Evolutionary conservation across 805 yeast genomes (phyloP), one percentile per base, ranked within the genome.

Genomic region (Myxozyma geophila): DNA sequence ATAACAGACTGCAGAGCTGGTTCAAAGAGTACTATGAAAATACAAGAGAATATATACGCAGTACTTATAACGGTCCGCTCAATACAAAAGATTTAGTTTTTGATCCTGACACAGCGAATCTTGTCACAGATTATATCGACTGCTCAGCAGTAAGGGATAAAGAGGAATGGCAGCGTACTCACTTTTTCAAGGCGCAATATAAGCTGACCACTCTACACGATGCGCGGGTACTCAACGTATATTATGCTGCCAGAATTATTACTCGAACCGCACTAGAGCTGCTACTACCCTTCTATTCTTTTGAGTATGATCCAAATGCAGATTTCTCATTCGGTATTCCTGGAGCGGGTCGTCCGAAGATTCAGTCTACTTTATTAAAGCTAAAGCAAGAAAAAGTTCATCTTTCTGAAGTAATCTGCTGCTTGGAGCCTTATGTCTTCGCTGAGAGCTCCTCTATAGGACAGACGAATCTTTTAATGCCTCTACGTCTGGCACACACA

Each of bases 161-260:
- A 10, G 51, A 53, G 8, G 62, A 57, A 36, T 62, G 61, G 62
- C 1, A 4, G 12, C 35, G n/a, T 13, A 57, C 60, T n/a, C 65
- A 62, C 35, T 62, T 62, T 23, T 62, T 57, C 35, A 58, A 58
- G 35, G 62, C 65, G 10, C 2, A 13, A 15, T 37, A 59, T 35
- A 6, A 21, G 36, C 58, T 39, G 33, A 51, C 50, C 13, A 54
- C 46, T 13, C 36, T 49, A 15, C 52, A n/a, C 8, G 63, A 60
- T 37, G 50, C 60, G 1, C 60, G 44, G 5, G 5, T 61, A 21
- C 35, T 50, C 28, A 37, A 35, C 1, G 12, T 33, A 8, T 56
- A 56, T 35, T 44, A 49, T 36, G 46, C 56, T 17, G 12, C 39
- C n/a, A 49, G 54, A 17, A 54, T 54, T n/a, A 47, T 60, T 41